Evolutionary conservation across 2,329 filamentous ascomycete genomes (phyloP), one percentile per base, ranked within the genome.

Genomic region (Akanthomyces lecanii): DNA sequence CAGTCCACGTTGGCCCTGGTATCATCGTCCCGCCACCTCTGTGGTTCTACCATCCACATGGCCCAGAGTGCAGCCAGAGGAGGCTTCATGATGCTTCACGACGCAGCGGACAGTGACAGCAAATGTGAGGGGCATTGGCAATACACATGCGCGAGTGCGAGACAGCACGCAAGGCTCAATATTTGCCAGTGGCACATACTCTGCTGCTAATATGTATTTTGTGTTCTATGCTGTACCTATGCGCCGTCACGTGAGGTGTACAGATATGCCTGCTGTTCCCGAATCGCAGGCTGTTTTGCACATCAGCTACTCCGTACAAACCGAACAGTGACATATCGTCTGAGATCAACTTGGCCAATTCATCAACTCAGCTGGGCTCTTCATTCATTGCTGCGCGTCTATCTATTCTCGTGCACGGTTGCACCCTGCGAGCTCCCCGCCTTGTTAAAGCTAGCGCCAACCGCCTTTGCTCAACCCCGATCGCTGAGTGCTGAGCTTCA

Each of bases 21-120:
- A 21, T 12, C 14, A 25, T 14, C 48, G 11, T 45, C 42, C 42
- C 6, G 30, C 55, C 5, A 48, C 42, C 14, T 8, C n/a, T 18
- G 28, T 38, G 42, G 14, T 21, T 21, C 21, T 21, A 21, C 21
- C 21, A 21, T 21, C 21, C 21, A 21, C 21, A 21, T 21, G 21
- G 21, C 21, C 21, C 21, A 21, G 21, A 21, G 33, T 11, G 33
- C 53, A 7, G 36, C 40, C 10, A 28, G 21, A 21, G 21, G 21
- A 21, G 42, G 40, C 55, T 7, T 36, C 54, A 47, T 42, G 55
- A 58, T 23, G 44, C 30, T 47, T 23, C 55, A 58, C 55, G n/a
- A 33, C n/a, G n/a, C 6, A 21, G 23, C 14, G 11, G 30, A 16
- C 10, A 48, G 8, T 56, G 53, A 56, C 38, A 44, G 40, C 28